Conservation (phyloP, 2,329 filamentous ascomycete species). For the Didymella pomorum region DNA sequence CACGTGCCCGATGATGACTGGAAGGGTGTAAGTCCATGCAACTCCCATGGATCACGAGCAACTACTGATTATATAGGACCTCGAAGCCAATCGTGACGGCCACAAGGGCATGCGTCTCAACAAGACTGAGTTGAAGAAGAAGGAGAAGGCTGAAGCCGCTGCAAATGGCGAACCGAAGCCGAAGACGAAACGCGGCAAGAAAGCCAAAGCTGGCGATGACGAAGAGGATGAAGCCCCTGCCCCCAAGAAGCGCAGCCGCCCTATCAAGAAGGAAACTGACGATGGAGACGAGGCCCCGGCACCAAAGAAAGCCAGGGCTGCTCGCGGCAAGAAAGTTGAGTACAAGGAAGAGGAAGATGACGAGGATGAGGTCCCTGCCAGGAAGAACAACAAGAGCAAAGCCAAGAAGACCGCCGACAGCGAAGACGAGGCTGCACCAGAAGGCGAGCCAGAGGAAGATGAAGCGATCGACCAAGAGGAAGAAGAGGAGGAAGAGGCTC, state of each 20-base stretch:
- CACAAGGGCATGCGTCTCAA: slow-evolving; percentile 66
- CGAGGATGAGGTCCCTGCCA: slow-evolving; percentile 30
- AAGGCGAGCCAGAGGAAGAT: slow-evolving; percentile 23
- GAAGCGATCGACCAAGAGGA: slow-evolving; percentile 25
- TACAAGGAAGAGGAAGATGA: slow-evolving; percentile 37
- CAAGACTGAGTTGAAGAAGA: slow-evolving; percentile 44
- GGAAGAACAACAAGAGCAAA: slow-evolving; percentile 35
- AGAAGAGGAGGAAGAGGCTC: slow-evolving; percentile 29
- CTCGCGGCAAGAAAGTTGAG: slow-evolving; percentile 37
- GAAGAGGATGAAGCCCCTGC: slow-evolving; percentile 43
- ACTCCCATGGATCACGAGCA: not conserved
- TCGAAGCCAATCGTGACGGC: slow-evolving; percentile 75
- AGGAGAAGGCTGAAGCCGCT: slow-evolving; percentile 36
- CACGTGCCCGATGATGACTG: slow-evolving; percentile 87
- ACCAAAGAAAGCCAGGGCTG: slow-evolving; percentile 42
- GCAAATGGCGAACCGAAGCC: slow-evolving; percentile 42
- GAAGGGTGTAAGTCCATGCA: slow-evolving; percentile 73
- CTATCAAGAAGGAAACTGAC: slow-evolving; percentile 36
- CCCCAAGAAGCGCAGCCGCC: slow-evolving; percentile 42
- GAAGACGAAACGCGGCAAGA: slow-evolving; percentile 55
- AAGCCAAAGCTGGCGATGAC: slow-evolving; percentile 40
- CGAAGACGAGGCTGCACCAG: slow-evolving; percentile 28
- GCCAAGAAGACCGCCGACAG: slow-evolving; percentile 40
- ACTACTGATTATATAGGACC: slow-evolving; percentile 63
- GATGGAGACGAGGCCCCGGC: slow-evolving; percentile 42